Evolutionary conservation across 1,139 yeast genomes (phyloP), one percentile per base, ranked within the genome.

Genomic region (Candida tropicalis): DNA sequence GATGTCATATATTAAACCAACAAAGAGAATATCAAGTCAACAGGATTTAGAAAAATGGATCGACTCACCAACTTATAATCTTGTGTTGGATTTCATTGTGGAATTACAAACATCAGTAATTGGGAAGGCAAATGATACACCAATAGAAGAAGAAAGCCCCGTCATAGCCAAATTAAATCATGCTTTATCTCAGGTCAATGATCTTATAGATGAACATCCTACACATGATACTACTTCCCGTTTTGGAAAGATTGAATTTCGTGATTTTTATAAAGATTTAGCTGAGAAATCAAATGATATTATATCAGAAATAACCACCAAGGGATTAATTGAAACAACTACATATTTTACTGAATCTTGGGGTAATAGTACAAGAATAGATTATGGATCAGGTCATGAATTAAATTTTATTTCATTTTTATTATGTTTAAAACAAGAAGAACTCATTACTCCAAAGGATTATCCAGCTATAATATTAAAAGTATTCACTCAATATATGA

Each of bases 351-450:
- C 57, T 4, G 90, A 86, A 52, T 77, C 95, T 0, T 91, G 91
- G 83, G 99, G 99, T 0, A 83, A 89, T 58, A 70, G 88, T 44
- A 78, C 80, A 2, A 74, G 99, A 58, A 88, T 93, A 23, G 99
- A 93, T 63, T 93, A 90, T 61, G 99, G 99, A 0, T 87, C 97
- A 4, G 99, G 99, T 18, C 99, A 93, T 62, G 99, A 93, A 61
- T 72, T 93, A 47, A 91, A 90, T 59, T 91, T 93, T 57, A 56
- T 91, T 1, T 79, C 87, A 39, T 86, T 88, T 54, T 66, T 89
- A 35, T 69, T 79, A 28, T 81, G 88, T 39, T 63, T 87, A 6
- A 48, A 73, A 25, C 63, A 75, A 45, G 65, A 81, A 17, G 62
- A 62, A 0, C 45, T 75, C 8, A 41, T 71, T 6, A 41, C 39